These are phyloP conservation scores for Russula dissimulans DNA, from an alignment of 768 basidiomycete species.

Conservation along the genomic window DNA sequence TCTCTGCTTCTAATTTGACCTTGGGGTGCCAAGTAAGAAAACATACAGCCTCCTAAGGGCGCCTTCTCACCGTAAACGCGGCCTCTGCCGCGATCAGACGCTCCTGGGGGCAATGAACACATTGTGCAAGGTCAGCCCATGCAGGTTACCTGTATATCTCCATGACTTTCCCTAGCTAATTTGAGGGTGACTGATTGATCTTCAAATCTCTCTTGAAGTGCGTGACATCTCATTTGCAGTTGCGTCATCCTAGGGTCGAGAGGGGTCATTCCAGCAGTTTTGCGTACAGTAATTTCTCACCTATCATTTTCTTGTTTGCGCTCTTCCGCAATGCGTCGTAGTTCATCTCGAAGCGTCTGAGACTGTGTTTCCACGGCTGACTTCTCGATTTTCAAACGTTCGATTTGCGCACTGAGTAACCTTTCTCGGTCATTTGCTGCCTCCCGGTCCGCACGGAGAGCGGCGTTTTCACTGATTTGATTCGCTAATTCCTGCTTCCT, in stretches of 20 bases:
- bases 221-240: constrained; percentile 25
- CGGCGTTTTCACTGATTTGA: background rate
- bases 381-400: constrained; percentile 10
- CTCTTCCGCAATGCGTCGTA: constrained; percentile 3
- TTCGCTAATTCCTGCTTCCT: constrained; percentile 7
- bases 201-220: constrained; percentile 52
- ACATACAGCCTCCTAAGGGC: constrained; percentile 10
- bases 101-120: constrained; percentile 26
- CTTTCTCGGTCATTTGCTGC: constrained; percentile 6
- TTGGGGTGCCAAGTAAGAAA: constrained; percentile 5
- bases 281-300: background rate
- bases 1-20: constrained; percentile 27
- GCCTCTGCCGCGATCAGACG: constrained; percentile 31
- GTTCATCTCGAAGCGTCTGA: constrained; percentile 3
- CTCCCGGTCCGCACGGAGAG: constrained; percentile 2
- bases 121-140: background rate
- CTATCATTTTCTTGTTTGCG: constrained; percentile 6
- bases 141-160: constrained; percentile 39
- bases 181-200: constrained; percentile 45
- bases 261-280: background rate
- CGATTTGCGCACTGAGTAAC: background rate
- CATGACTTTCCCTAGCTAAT: constrained; percentile 45
- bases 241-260: constrained; percentile 7
- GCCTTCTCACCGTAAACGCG: constrained; percentile 28
- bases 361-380: background rate